Base-by-base conservation (phyloP, 768 basidiomycete genomes). In the Termitomyces sp. region DNA sequence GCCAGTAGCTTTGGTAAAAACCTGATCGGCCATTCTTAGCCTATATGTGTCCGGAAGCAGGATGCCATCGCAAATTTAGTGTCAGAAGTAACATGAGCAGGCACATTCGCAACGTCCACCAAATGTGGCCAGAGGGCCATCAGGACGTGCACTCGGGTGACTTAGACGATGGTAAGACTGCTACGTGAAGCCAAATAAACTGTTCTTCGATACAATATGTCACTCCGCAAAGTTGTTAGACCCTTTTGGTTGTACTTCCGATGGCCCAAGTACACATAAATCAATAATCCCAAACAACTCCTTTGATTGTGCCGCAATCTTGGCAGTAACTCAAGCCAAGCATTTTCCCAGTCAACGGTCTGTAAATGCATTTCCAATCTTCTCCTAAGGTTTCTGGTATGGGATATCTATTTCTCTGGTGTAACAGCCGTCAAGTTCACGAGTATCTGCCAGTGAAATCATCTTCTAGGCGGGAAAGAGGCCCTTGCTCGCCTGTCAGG, bases 81-180 rank as follows among this genome's bases (percentile, higher is more conserved):
- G 84, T 86, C 55, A 77, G 83, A 66, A 84, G 82, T 66, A 86
- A 86, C 71, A 82, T 86, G 82, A 83, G 83, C 60, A 75, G 84
- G 52, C 84, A 86, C 62, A 77, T 82, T 53, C 81, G 84, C 38
- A 65, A 65, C 38, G 64, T 65, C 22, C 64, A 65, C 54, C 62
- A 65, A 40, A 63, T 63, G 22, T 63, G 62, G 62, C 62, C 60
- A 14, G 62, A 63, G 34, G 56, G 37, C 1, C 28, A 58, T 45
- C 55, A 59, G 30, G 61, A 57, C 52, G 30, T 54, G 2, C 62
- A 65, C 42, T 60, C 64, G 32, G 60, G 54, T 3, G 64, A 63
- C 32, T 60, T 60, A 19, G 52, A 43, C 17, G 55, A 59, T 41
- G 58, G 60, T 48, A 49, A 45, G 32, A 45, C 44, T 42, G 42